A percentile compares a stretch with the other conserved stretches of the same genome.
phyloP scores from a whole-genome alignment of 2,329 filamentous ascomycete species.

The Penicillium psychrosexuale region DNA sequence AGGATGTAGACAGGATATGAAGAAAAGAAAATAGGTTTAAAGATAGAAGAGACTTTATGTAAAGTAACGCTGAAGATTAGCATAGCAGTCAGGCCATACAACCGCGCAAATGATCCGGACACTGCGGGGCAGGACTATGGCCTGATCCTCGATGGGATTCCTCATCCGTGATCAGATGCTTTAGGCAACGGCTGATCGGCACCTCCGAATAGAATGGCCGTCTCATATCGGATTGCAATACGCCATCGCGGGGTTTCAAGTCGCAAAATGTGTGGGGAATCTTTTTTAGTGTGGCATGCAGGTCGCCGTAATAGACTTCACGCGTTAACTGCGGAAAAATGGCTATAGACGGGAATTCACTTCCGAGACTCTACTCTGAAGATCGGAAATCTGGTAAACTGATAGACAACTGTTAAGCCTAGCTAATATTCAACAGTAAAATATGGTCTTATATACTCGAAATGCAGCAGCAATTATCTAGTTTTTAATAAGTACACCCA shows the following conservation, averaged over 20 bases:
- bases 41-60: slow-evolving; percentile 11
- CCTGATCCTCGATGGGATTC: slow-evolving; percentile 14
- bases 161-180: slow-evolving; percentile 17
- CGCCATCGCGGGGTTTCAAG: slow-evolving; percentile 22
- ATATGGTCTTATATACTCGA: not conserved
- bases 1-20: not conserved
- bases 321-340: not conserved
- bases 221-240: slow-evolving; percentile 8
- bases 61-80: not conserved
- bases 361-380: not conserved
- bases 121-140: slow-evolving; percentile 17
- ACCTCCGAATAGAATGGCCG: not conserved
- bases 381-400: too few species aligned
- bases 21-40: not conserved
- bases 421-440: not conserved
- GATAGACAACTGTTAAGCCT: too few species aligned
- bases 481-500: not conserved
- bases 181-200: not conserved
- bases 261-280: slow-evolving; percentile 11
- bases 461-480: not conserved
- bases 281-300: not conserved
- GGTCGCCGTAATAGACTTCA: not conserved
- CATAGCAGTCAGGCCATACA: slow-evolving; percentile 17
- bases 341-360: not conserved
- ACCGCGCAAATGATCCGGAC: slow-evolving; percentile 17